These are phyloP conservation scores for Globisporangium nunn DNA, from an alignment of 352 stramenopile genomes.

Conservation along the genomic window DNA sequence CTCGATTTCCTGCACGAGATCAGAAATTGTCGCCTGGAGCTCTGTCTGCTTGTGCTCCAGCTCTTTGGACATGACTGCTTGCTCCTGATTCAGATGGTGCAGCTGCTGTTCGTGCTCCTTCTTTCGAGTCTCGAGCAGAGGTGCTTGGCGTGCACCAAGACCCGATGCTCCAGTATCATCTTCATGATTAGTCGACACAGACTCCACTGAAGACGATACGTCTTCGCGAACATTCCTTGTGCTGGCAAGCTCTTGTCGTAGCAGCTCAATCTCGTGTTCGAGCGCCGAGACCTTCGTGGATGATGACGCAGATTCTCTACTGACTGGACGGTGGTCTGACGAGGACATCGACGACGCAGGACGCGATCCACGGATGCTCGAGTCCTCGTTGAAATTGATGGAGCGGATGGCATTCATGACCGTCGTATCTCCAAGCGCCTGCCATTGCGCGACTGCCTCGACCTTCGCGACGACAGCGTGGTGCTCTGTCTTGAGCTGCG, in stretches of 20 bases:
- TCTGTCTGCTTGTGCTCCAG: conserved; percentile 12
- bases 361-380: conserved; percentile 5
- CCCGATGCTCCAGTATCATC: no score
- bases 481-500: conserved; percentile 39
- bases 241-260: conserved; percentile 21
- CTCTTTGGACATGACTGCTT: conserved; percentile 7
- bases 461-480: conserved; percentile 33
- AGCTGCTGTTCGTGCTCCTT: conserved; percentile 9
- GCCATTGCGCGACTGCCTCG: conserved; percentile 47
- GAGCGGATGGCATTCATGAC: conserved; percentile 5
- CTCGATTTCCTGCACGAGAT: conserved; percentile 31
- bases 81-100: conserved; percentile 10
- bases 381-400: background rate
- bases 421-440: conserved; percentile 22
- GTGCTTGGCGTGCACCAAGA: background rate
- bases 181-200: no score
- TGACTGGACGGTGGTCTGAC: background rate
- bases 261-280: conserved; percentile 23
- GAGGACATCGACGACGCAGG: conserved; percentile 1
- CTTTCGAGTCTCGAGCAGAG: conserved; percentile 1
- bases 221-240: background rate
- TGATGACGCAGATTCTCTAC: background rate
- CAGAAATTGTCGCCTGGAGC: conserved; percentile 20
- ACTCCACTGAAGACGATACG: no score
- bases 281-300: conserved; percentile 6